These are phyloP conservation scores for Leavenworthia alabamica DNA, from an alignment of 345 rosid species.

Conservation along the genomic window DNA sequence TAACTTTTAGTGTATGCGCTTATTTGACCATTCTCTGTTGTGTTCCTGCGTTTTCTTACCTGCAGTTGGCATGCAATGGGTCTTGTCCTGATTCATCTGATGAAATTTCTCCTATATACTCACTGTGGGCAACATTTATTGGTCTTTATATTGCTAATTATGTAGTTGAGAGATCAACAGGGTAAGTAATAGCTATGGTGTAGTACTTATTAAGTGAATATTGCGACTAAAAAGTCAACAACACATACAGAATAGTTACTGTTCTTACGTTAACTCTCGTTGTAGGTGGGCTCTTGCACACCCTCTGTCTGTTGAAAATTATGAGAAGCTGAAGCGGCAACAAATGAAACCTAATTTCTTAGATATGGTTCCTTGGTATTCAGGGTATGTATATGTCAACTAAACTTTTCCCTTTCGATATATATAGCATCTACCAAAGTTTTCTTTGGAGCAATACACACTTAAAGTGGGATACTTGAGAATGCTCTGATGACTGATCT, in stretches of 20 bases:
- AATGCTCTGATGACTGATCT: slow-evolving; percentile 12
- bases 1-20: not conserved
- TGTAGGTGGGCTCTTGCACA: slow-evolving; percentile 91
- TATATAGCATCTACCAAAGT: not conserved
- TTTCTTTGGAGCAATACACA: not conserved
- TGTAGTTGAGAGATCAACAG: slow-evolving; percentile 89
- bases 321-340: slow-evolving; percentile 60
- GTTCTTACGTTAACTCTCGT: not conserved
- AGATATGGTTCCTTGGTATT: slow-evolving; percentile 99
- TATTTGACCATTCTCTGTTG: not conserved
- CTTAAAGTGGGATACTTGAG: not conserved
- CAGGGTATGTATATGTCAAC: slow-evolving; percentile 43
- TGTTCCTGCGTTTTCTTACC: not conserved
- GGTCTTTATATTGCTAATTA: slow-evolving; percentile 95
- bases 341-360: slow-evolving; percentile 85
- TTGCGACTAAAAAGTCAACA: not conserved
- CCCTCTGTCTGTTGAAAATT: slow-evolving; percentile 62
- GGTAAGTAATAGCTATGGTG: slow-evolving; percentile 46
- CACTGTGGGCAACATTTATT: slow-evolving; percentile 90
- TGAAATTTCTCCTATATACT: slow-evolving; percentile 93
- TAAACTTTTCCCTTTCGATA: not conserved
- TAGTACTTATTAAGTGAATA: not conserved
- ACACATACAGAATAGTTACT: not conserved
- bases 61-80: slow-evolving; percentile 53
- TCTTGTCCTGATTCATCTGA: slow-evolving; percentile 62